Conservation (phyloP, 495 filamentous ascomycete genomes). For the Neurospora sp. region DNA sequence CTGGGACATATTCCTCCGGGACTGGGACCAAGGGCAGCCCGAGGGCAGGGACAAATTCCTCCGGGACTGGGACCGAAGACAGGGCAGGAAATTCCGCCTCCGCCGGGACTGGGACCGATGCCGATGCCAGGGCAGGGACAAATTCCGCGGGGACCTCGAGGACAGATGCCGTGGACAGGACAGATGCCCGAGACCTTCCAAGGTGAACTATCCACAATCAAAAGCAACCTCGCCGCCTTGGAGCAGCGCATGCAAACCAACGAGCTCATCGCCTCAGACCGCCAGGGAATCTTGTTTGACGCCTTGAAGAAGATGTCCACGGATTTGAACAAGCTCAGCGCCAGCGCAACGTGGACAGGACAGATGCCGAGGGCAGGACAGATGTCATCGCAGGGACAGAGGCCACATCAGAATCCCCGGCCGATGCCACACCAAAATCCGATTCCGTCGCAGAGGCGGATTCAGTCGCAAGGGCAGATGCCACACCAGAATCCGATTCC, state of each 20-base stretch:
- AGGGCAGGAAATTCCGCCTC: too few relatives aligned
- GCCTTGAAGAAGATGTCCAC: too few relatives aligned
- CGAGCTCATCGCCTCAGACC: too few relatives aligned
- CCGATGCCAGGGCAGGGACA: background rate
- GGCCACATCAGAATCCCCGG: too few relatives aligned
- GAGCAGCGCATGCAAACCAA: too few relatives aligned
- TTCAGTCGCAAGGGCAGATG: background rate
- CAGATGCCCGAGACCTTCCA: too few relatives aligned
- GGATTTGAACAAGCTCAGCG: too few relatives aligned
- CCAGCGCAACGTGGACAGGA: background rate
- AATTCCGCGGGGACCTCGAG: background rate
- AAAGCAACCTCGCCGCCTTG: too few relatives aligned
- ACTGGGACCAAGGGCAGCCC: background rate
- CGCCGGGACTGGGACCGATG: background rate
- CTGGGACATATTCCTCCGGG: background rate
- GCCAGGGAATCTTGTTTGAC: too few relatives aligned
- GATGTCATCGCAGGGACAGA: too few relatives aligned
- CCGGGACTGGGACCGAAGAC: background rate
- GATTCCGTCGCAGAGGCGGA: background rate
- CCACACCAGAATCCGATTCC: background rate
- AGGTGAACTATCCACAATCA: too few relatives aligned
- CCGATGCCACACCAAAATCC: background rate
- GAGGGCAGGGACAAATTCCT: too few relatives aligned
- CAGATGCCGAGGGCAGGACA: background rate
- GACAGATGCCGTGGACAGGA: background rate